Evolutionary conservation across 805 yeast species (phyloP), one percentile per base, ranked within the genome.

Genomic region (Novakomyces olei): DNA sequence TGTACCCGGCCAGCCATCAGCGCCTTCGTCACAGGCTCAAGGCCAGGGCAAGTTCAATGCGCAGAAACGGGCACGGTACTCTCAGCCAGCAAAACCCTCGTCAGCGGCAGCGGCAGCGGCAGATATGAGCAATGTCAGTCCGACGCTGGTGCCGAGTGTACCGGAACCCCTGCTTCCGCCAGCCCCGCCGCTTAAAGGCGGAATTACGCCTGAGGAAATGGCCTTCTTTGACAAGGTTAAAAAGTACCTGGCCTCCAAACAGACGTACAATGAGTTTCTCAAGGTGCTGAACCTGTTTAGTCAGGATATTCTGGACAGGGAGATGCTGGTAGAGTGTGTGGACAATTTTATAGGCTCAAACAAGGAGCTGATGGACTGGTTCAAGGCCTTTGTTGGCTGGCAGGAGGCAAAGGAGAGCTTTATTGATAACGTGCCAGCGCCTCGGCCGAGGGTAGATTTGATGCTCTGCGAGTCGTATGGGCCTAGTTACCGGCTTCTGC

Each of bases 221-320:
- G 63, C 72, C 5, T 88, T 88, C 49, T 88, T 88, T 47, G 96
- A 88, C 50, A 75, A 73, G 47, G 93, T 79, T 22, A 85, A 85
- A 56, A 78, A 76, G 48, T 72, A 72, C 5, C 71, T 88, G 45
- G 81, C 81, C 15, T 80, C 78, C 50, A 83, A 80, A 49, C 92
- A 76, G 50, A 67, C 80, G 8, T 88, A 88, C 53, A 76, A 76
- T 43, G 98, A 88, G 56, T 88, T 88, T 50, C 60, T 88, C 50
- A 91, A 91, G 51, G 62, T 85, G 36, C 57, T 88, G 42, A 80
- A 85, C 44, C 58, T 88, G 44, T 88, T 70, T 46, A 75, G 93
- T 2, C 93, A 83, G 49, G 93, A 81, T 45, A 69, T 88, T 36
- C 74, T 88, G 41, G 94, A 80, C 48, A 73, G 75, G 40, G 65